Evolutionary conservation across 2,329 filamentous ascomycete species (phyloP).

Genomic region (Leptoxyphium fumago): DNA sequence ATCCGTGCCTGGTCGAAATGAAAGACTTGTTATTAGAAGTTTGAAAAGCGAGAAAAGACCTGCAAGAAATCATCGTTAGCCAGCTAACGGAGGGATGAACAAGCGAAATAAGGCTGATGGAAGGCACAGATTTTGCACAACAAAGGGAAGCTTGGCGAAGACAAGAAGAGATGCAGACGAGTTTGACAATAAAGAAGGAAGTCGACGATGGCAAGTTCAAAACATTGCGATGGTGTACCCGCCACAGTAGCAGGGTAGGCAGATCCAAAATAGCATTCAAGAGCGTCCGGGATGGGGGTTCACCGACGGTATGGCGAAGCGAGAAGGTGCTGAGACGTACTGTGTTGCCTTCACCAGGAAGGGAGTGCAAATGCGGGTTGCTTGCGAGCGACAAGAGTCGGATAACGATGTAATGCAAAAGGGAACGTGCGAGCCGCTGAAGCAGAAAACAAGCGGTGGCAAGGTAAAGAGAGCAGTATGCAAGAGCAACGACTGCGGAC

Average conservation of each 20-base stretch:
- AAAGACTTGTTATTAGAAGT: constrained; percentile 8
- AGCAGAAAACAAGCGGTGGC: no score
- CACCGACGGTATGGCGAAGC: constrained; percentile 8
- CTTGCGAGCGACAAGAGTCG: constrained; percentile 5
- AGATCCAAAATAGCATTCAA: constrained; percentile 1
- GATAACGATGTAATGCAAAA: neutral
- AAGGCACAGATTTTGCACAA: neutral
- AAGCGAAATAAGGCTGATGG: neutral
- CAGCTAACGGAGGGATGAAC: neutral
- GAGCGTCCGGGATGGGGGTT: no score
- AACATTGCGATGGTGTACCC: constrained; percentile 1
- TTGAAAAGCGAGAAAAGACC: constrained; percentile 11
- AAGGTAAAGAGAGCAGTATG: no score
- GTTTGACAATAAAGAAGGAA: no score
- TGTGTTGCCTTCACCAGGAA: constrained; percentile 19
- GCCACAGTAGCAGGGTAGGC: constrained; percentile 16
- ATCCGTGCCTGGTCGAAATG: constrained; percentile 3
- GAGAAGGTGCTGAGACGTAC: constrained; percentile 13
- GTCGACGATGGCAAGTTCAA: constrained; percentile 10
- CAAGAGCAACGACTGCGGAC: no score
- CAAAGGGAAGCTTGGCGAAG: no score
- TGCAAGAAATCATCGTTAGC: neutral
- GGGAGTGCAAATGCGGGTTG: constrained; percentile 20
- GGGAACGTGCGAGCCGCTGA: constrained; percentile 1
- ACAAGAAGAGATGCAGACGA: no score